A percentile compares a stretch with the other conserved stretches of the same genome.
Conservation (phyloP, 2,329 filamentous ascomycete species). For the Beauveria sp. region DNA sequence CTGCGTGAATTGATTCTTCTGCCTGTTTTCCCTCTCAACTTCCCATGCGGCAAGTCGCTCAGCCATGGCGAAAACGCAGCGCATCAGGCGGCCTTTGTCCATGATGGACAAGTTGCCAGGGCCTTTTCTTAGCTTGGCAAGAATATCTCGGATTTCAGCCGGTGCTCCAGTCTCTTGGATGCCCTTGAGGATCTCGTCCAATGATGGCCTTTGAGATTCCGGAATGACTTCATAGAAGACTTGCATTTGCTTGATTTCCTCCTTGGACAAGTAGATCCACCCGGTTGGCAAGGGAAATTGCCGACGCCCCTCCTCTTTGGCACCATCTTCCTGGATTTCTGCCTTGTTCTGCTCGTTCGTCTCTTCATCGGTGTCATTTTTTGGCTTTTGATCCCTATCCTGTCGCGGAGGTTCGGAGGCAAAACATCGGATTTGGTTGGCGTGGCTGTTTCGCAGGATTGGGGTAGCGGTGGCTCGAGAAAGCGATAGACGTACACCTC, state of each 20-base stretch:
- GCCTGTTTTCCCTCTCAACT: conserved; percentile 12
- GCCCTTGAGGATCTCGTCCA: conserved; percentile 53
- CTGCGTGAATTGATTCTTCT: conserved; percentile 17
- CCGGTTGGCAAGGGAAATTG: conserved; percentile 33
- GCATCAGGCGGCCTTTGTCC: conserved; percentile 30
- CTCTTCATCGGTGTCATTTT: conserved; percentile 19
- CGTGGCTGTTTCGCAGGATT: conserved; percentile 27
- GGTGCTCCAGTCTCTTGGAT: conserved; percentile 65
- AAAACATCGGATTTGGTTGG: conserved; percentile 28
- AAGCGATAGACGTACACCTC: conserved; percentile 29
- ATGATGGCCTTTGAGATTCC: conserved; percentile 48
- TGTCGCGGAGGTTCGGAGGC: conserved; percentile 32
- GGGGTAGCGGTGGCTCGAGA: conserved; percentile 25
- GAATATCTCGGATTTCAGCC: conserved; percentile 52
- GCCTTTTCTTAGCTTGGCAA: conserved; percentile 44
- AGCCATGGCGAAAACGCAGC: conserved; percentile 28
- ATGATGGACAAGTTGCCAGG: conserved; percentile 44
- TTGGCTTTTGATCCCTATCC: conserved; percentile 24
- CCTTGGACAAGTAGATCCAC: conserved; percentile 38
- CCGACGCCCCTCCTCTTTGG: conserved; percentile 18
- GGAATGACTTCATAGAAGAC: conserved; percentile 56
- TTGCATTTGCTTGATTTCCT: conserved; percentile 46
- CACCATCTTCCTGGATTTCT: conserved; percentile 14
- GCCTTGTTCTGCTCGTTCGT: conserved; percentile 15
- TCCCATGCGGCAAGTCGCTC: conserved; percentile 27